Conservation (phyloP, 768 basidiomycete species). For the Suillus subalutaceus region DNA sequence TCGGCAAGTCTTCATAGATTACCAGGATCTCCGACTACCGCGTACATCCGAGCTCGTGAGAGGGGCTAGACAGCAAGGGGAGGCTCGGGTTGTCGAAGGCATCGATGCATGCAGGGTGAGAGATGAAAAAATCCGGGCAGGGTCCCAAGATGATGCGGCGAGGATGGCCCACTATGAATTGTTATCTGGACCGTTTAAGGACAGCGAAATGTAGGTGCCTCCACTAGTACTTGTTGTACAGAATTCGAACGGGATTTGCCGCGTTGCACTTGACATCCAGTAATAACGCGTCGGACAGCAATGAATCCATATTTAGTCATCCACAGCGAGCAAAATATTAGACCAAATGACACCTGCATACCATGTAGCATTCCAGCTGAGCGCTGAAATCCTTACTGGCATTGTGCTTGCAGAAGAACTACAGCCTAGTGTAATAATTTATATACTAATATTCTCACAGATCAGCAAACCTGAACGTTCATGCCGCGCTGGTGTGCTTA, state of each 20-base stretch:
- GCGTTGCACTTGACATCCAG: not conserved
- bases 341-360: no score
- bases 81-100: conserved; percentile 37
- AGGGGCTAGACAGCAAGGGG: conserved; percentile 38
- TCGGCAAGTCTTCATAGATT: conserved; percentile 33
- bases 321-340: no score
- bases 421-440: not conserved
- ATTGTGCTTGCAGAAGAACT: not conserved
- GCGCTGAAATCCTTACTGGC: no score
- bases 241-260: not conserved
- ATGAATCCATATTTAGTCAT: no score
- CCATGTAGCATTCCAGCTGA: no score
- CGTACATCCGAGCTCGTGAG: conserved; percentile 39
- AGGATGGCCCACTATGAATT: not conserved
- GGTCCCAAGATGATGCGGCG: not conserved
- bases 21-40: conserved; percentile 38
- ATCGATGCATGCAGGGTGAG: conserved; percentile 33
- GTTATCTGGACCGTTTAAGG: conserved; percentile 13
- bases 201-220: conserved; percentile 9
- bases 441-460: not conserved
- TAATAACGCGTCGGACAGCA: no score
- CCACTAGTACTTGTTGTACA: not conserved
- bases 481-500: not conserved
- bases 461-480: not conserved
- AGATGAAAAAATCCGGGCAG: conserved; percentile 24